Evolutionary conservation across 306 rosid species (phyloP).

Genomic region (Myrica gale): DNA sequence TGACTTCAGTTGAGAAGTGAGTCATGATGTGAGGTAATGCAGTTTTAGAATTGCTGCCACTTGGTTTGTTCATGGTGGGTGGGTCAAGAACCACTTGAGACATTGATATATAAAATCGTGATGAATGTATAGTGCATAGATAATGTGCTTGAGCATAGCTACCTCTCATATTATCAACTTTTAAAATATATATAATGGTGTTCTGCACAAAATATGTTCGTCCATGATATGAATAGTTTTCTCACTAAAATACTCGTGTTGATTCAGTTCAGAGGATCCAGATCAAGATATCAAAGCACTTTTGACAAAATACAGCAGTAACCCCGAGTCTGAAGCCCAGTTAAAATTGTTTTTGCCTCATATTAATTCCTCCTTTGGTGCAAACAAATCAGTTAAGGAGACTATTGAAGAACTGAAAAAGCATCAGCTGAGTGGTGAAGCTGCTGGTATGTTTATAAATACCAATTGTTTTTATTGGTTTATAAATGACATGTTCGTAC

Average conservation of each 20-base stretch:
- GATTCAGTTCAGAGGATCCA: conserved; percentile 77
- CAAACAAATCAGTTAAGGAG: conserved; percentile 60
- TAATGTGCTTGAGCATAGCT: background rate
- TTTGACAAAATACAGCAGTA: conserved; percentile 61
- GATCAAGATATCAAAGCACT: conserved; percentile 69
- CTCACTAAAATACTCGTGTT: conserved; percentile 21
- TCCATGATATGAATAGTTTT: background rate
- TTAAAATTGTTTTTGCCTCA: conserved; percentile 72
- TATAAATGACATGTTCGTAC: conserved; percentile 14
- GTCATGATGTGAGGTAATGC: background rate
- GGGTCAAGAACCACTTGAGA: background rate
- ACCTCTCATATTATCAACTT: background rate
- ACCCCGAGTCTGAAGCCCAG: conserved; percentile 72
- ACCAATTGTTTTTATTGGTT: conserved; percentile 14
- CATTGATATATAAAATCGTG: background rate
- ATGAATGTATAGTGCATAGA: background rate
- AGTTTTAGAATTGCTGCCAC: background rate
- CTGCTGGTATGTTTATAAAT: conserved; percentile 57
- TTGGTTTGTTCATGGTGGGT: background rate
- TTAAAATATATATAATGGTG: background rate
- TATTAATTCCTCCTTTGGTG: conserved; percentile 62
- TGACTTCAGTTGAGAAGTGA: background rate
- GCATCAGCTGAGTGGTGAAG: conserved; percentile 58
- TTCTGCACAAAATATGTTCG: background rate
- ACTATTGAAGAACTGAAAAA: conserved; percentile 67